Evolutionary conservation across 352 stramenopile genomes (phyloP), one percentile per base, ranked within the genome.

Genomic region (Phytophthora europaea): DNA sequence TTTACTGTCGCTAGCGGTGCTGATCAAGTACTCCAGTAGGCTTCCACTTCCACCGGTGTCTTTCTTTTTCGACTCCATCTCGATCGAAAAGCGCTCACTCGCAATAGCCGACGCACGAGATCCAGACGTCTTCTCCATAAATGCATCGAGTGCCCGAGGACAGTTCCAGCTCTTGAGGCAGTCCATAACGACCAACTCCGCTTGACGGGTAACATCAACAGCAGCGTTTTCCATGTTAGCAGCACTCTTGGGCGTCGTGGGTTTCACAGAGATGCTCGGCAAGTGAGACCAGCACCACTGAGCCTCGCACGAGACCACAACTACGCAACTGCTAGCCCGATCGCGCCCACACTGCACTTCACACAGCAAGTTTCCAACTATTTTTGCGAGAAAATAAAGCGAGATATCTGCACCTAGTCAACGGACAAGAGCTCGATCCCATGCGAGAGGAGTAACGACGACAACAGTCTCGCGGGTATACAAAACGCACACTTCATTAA

Each of bases 121-220:
- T 22, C 31, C 40, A 45, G 58, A 67, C 8, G 66, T 70, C 36
- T 81, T 81, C n/a, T 76, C 67, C 64, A 87, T 82, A 38, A 94
- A 75, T 12, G 76, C 78, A 48, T 92, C 77, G 28, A 95, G 68
- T 20, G 87, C 81, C 52, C 81, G 84, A 3, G 79, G 62, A 60
- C 79, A 93, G 28, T 83, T 85, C 56, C 61, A 85, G 40, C 64
- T 85, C 68, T 91, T 90, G 7, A 95, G 73, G 57, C 80, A 94
- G 34, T 95, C 87, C 77, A 92, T 82, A 38, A 89, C 84, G 6
- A 95, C 78, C 54, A 94, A 60, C 59, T 95, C 83, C 2, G 85
- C 83, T 64, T 94, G 87, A 6, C 83, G 74, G 8, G 79, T 75
- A 16, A 92, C 70, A 67, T 93, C 86, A 48, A 47, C 40, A 62